These are phyloP conservation scores for Fusarium scirpi DNA, from an alignment of 2,329 filamentous ascomycete species.

Conservation along the genomic window DNA sequence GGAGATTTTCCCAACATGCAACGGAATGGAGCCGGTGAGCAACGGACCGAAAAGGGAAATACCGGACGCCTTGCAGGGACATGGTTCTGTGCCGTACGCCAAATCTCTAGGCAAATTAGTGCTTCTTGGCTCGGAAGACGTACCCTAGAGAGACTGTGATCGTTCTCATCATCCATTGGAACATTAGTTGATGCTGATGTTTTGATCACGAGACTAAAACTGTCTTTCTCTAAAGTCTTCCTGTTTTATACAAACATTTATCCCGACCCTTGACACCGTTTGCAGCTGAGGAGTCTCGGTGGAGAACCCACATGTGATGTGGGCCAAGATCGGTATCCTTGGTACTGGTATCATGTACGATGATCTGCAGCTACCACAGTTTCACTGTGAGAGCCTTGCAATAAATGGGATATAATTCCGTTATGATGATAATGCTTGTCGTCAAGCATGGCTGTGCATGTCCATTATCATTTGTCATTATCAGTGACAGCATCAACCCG, in stretches of 20 bases:
- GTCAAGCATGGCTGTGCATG: not conserved
- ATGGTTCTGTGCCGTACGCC: not conserved
- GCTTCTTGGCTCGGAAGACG: not conserved
- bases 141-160: not conserved
- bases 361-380: not conserved
- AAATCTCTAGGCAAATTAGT: not conserved
- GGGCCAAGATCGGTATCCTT: not conserved
- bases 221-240: accelerated
- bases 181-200: accelerated
- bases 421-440: not conserved
- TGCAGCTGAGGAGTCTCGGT: accelerated
- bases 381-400: not conserved
- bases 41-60: not conserved
- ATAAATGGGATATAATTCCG: not conserved
- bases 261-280: accelerated
- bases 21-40: not conserved
- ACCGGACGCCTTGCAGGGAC: not conserved
- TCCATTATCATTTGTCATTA: not conserved
- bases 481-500: not conserved
- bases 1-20: not conserved
- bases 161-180: not conserved
- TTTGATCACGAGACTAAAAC: not conserved
- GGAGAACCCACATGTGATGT: not conserved
- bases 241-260: not conserved
- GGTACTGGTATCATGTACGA: not conserved